Evolutionary conservation across 495 filamentous ascomycete species (phyloP).

Genomic region (Penicillium riverlandense): DNA sequence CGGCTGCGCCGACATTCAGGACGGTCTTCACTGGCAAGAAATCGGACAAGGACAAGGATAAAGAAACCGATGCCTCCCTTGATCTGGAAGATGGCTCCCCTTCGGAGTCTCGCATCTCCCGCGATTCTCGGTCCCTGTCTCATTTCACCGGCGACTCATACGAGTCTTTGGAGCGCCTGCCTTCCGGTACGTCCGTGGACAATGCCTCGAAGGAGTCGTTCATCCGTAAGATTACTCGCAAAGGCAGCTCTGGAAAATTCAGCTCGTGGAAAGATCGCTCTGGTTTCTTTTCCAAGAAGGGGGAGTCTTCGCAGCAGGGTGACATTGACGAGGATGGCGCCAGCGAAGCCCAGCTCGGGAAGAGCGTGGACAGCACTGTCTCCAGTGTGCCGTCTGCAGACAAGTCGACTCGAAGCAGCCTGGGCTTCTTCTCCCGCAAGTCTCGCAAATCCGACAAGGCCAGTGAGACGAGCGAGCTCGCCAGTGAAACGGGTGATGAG

Average conservation of each 20-base stretch:
- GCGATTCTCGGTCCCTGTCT: slow-evolving; percentile 51
- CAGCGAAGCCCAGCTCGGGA: slow-evolving; percentile 39
- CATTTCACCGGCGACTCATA: slow-evolving; percentile 64
- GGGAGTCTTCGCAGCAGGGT: slow-evolving; percentile 41
- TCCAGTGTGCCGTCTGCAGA: slow-evolving; percentile 39
- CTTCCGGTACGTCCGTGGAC: slow-evolving; percentile 61
- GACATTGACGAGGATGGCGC: slow-evolving; percentile 43
- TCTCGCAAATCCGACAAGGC: slow-evolving; percentile 40
- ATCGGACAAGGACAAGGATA: slow-evolving; percentile 30
- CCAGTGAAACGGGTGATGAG: slow-evolving; percentile 43
- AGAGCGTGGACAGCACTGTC: slow-evolving; percentile 40
- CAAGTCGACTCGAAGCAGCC: slow-evolving; percentile 37
- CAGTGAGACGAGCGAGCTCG: slow-evolving; percentile 39
- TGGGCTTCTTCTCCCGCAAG: slow-evolving; percentile 46
- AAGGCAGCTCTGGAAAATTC: slow-evolving; percentile 75
- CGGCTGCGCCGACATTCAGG: slow-evolving; percentile 53
- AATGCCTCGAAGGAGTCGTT: slow-evolving; percentile 55
- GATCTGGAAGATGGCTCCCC: slow-evolving; percentile 51
- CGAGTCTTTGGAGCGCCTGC: slow-evolving; percentile 65
- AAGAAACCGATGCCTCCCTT: slow-evolving; percentile 24
- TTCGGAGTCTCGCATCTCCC: slow-evolving; percentile 55
- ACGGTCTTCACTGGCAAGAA: slow-evolving; percentile 40
- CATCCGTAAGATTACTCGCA: slow-evolving; percentile 67
- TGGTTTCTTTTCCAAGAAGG: slow-evolving; percentile 57
- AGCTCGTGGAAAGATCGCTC: slow-evolving; percentile 64